A percentile compares a stretch with the other conserved stretches of the same genome.
phyloP scores from a whole-genome alignment of 257 asterid species.

The Rauvolfia tetraphylla region DNA sequence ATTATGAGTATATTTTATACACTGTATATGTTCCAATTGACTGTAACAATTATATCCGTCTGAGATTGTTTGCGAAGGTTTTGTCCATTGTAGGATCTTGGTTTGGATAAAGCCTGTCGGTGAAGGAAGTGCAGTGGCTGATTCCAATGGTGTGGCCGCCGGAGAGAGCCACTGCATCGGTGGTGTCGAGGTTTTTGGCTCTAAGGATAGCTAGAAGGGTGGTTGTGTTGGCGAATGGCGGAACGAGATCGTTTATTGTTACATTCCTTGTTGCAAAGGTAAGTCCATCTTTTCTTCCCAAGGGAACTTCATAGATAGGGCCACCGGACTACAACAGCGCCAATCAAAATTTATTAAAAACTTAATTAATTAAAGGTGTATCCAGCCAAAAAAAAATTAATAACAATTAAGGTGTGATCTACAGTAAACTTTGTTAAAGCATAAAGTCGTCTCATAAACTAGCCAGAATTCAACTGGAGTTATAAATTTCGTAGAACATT shows the following conservation, averaged over 20 bases:
- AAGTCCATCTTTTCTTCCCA: slow-evolving; percentile 62
- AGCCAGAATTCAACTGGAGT: no score
- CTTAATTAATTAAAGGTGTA: no score
- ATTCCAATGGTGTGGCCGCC: slow-evolving; percentile 84
- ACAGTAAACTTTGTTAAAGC: no score
- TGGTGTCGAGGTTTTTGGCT: slow-evolving; percentile 44
- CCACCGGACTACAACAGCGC: slow-evolving; percentile 49
- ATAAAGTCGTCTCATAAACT: no score
- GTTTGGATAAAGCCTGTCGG: slow-evolving; percentile 58
- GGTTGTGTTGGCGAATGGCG: slow-evolving; percentile 53
- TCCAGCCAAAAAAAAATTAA: no score
- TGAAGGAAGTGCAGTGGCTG: slow-evolving; percentile 56
- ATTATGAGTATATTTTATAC: no score
- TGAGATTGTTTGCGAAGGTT: slow-evolving; percentile 50
- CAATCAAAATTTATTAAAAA: neutral
- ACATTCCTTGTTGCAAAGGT: slow-evolving; percentile 35
- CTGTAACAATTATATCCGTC: no score
- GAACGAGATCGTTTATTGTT: slow-evolving; percentile 56
- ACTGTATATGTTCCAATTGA: no score
- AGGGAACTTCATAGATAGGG: slow-evolving; percentile 50
- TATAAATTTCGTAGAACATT: no score
- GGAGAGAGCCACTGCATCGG: slow-evolving; percentile 70
- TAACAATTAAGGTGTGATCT: no score
- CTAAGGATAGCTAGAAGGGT: slow-evolving; percentile 41
- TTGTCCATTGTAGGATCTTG: slow-evolving; percentile 61